phyloP scores from a whole-genome alignment of 352 stramenopile genomes.

The Phytophthora palmivora region DNA sequence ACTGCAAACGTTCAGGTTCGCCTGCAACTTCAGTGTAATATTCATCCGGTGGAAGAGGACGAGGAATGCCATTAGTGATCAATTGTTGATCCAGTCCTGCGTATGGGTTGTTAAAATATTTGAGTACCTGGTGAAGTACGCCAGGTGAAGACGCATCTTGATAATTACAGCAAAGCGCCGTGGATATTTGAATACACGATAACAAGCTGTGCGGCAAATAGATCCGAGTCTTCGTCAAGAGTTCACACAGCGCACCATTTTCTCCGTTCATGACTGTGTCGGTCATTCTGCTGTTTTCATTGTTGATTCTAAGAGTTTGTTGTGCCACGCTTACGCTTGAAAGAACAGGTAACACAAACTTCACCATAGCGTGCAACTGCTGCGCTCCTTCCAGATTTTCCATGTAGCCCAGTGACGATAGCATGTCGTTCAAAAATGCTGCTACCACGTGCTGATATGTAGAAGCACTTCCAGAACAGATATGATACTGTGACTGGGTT shows the following conservation, averaged over 20 bases:
- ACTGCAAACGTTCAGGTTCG: slow-evolving; percentile 37
- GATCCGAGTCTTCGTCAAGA: slow-evolving; percentile 43
- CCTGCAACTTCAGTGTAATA: slow-evolving; percentile 42
- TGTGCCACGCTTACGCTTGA: slow-evolving; percentile 48
- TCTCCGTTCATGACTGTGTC: slow-evolving; percentile 10
- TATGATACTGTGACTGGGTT: slow-evolving; percentile 1
- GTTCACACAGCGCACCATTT: slow-evolving; percentile 21
- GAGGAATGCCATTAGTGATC: slow-evolving; percentile 12
- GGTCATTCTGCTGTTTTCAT: slow-evolving; percentile 20
- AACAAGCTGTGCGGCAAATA: slow-evolving; percentile 53
- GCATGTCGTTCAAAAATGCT: slow-evolving; percentile 65
- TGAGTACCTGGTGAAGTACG: slow-evolving; percentile 58
- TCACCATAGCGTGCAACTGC: slow-evolving; percentile 72
- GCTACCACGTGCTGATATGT: slow-evolving; percentile 63
- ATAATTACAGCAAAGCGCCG: slow-evolving; percentile 53
- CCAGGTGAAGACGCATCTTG: slow-evolving; percentile 28
- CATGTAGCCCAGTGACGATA: slow-evolving; percentile 61
- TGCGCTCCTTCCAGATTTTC: slow-evolving; percentile 49
- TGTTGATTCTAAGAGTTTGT: slow-evolving; percentile 39
- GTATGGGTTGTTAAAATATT: slow-evolving; percentile 53
- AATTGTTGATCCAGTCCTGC: slow-evolving; percentile 22
- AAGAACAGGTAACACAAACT: slow-evolving; percentile 62
- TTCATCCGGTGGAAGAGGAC: slow-evolving; percentile 52
- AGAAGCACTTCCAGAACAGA: slow-evolving; percentile 19
- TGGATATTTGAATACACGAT: slow-evolving; percentile 55